These are phyloP conservation scores for Euphorbia peplus DNA, from an alignment of 345 rosid species.

Conservation along the genomic window DNA sequence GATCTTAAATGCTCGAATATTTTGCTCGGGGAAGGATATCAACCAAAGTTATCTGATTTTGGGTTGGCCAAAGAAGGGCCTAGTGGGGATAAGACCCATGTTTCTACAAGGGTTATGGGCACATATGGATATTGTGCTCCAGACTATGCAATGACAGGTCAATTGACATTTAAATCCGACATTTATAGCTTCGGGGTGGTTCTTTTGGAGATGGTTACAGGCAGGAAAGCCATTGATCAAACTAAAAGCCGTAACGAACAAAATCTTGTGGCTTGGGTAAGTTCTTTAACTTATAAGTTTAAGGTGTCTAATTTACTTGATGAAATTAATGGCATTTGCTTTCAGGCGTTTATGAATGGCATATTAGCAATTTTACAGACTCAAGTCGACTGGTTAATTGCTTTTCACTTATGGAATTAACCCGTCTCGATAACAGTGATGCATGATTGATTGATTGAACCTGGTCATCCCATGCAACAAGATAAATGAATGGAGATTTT, in stretches of 20 bases:
- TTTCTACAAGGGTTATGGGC: conserved; percentile 54
- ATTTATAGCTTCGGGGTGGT: conserved; percentile 49
- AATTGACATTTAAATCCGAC: conserved; percentile 45
- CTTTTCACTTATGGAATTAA: not conserved
- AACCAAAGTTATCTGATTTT: conserved; percentile 46
- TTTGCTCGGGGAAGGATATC: conserved; percentile 36
- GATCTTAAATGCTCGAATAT: conserved; percentile 47
- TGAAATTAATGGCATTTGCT: not conserved
- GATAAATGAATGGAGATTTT: not conserved
- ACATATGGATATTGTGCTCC: conserved; percentile 56
- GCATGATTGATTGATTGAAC: not conserved
- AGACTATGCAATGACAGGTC: conserved; percentile 49
- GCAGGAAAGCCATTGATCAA: conserved; percentile 46
- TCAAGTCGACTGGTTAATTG: not conserved
- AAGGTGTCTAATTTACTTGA: not conserved
- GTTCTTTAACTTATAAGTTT: conserved; percentile 1
- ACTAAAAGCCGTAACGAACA: conserved; percentile 33
- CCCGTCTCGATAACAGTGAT: not conserved
- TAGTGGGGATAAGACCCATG: conserved; percentile 45
- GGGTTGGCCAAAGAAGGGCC: conserved; percentile 50
- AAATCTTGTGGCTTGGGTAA: conserved; percentile 47
- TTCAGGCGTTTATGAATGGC: not conserved
- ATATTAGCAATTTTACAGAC: not conserved
- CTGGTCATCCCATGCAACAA: not conserved
- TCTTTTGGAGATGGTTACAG: conserved; percentile 45